These are phyloP conservation scores for Spinellus fusiger DNA, from an alignment of 192 early-diverging fungal species.

Conservation along the genomic window DNA sequence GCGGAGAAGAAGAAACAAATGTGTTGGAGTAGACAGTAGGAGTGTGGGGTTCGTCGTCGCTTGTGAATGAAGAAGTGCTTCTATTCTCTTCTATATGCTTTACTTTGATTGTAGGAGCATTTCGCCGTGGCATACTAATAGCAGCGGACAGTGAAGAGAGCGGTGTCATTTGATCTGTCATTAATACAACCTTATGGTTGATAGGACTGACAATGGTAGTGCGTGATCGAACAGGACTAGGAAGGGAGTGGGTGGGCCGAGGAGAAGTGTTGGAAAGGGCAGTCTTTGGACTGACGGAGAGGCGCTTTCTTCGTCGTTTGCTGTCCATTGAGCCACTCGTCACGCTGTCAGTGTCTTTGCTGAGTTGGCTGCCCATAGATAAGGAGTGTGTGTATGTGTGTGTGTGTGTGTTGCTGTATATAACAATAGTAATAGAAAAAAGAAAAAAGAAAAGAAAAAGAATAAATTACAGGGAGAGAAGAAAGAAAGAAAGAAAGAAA, in stretches of 20 bases:
- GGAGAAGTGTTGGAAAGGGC: neutral
- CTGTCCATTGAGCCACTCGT: neutral
- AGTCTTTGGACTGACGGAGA: no score
- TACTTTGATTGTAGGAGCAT: neutral
- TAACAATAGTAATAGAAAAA: neutral
- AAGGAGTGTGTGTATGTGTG: no score
- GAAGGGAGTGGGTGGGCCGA: neutral
- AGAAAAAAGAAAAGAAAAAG: neutral
- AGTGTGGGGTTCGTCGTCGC: slow-evolving; percentile 4
- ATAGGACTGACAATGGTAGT: neutral
- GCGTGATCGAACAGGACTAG: neutral
- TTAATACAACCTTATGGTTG: neutral
- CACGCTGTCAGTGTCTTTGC: neutral
- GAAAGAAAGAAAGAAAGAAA: neutral
- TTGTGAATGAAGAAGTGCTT: slow-evolving; percentile 4
- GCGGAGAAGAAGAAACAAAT: no score
- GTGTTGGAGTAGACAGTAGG: no score
- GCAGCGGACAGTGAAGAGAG: neutral
- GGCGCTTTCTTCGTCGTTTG: neutral
- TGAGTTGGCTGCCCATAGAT: slow-evolving; percentile 17
- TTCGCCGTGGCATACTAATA: neutral
- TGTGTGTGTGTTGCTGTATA: no score
- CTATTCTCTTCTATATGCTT: neutral
- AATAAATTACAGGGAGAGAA: neutral
- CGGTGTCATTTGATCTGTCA: neutral